Evolutionary conservation across 2,329 filamentous ascomycete genomes (phyloP), one percentile per base, ranked within the genome.

Genomic region (Colletotrichum sp.): DNA sequence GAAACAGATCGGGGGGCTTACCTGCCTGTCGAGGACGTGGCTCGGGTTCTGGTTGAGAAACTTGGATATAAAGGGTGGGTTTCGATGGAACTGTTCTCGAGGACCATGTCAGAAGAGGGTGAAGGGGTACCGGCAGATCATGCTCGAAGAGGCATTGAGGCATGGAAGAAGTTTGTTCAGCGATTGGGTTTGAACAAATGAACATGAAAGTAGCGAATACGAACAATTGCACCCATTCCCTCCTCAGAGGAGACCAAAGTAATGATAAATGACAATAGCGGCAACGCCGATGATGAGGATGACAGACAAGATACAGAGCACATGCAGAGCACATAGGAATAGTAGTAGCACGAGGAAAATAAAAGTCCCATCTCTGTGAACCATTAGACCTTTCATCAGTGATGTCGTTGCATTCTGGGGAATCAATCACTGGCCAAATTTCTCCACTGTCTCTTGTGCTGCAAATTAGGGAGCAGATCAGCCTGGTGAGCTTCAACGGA

Each of bases 51-150:
- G 27, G 51, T 68, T 5, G 54, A 51, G 9, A 33, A 31, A 4
- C 55, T 68, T 8, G 66, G 66, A 5, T 68, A 68, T 16, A 68
- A 59, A 13, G 66, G 55, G 2, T 68, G 54, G 54, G 84, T 92
- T 24, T 89, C 86, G 70, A 86, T 91, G 78, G 91, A 93, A 81
- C 77, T 92, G 27, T 92, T 92, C 79, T 89, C 87, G 57, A 82
- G 87, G 43, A 87, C 82, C 8, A 86, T 91, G 81, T 80, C 84
- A 8, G 85, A 88, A 57, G 78, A 83, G 9, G 83, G 83, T 13
- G 70, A 83, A 2, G 76, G 77, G 2, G 86, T 90, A 5, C 88
- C 90, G 0, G 81, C 81, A 47, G 84, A 88, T 73, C 86, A 91
- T 83, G 90, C 90, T 3, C 77, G 76, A 57, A 83, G 90, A 38